Conservation (phyloP, 2,329 filamentous ascomycete genomes). For the Ustulina deusta region DNA sequence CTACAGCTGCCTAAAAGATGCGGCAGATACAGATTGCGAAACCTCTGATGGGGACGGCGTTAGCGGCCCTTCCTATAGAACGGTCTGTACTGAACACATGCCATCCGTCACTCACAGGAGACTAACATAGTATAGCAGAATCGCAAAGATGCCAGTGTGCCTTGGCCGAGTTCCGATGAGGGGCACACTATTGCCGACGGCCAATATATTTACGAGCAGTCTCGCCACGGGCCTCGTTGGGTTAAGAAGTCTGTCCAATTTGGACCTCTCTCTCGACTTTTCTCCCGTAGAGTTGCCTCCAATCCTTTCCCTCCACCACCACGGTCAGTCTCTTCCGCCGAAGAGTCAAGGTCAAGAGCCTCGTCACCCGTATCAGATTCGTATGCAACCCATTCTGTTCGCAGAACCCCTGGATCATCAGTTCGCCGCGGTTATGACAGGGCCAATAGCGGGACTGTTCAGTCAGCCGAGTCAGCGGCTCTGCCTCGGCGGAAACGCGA, state of each 20-base stretch:
- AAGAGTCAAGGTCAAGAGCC: conserved; percentile 36
- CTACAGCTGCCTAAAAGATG: conserved; percentile 38
- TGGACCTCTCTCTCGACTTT: conserved; percentile 32
- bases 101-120: background rate
- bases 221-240: conserved; percentile 20
- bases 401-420: background rate
- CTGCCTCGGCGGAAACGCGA: background rate
- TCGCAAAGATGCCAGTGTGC: background rate
- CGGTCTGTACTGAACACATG: conserved; percentile 14
- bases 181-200: background rate
- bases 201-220: conserved; percentile 27
- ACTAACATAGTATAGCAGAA: conserved; percentile 30
- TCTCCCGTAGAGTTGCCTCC: conserved; percentile 23
- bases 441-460: background rate
- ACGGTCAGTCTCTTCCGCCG: conserved; percentile 32
- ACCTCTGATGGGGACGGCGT: conserved; percentile 12
- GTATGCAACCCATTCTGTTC: background rate
- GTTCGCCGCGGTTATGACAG: background rate
- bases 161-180: conserved; percentile 30
- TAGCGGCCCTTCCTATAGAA: background rate
- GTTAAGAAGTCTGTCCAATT: conserved; percentile 30
- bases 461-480: background rate
- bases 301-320: background rate
- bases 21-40: conserved; percentile 23
- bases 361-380: conserved; percentile 27